Evolutionary conservation across 306 rosid species (phyloP), one percentile per base, ranked within the genome.

Genomic region (Alnus glutinosa): DNA sequence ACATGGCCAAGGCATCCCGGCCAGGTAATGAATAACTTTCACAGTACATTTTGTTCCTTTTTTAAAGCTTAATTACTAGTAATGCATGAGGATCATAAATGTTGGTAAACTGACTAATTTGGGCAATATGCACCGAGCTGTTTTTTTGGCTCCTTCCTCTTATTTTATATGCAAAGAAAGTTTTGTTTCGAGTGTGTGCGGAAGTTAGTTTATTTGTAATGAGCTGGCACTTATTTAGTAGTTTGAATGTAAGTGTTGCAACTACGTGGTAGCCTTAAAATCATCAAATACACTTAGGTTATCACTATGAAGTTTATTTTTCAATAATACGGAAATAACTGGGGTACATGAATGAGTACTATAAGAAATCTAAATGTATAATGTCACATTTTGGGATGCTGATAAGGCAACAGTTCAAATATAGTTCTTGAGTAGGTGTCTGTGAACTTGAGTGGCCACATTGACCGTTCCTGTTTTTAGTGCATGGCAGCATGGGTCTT

Each of bases 1-100:
- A 57, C 93, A 54, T 94, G 98, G 98, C 82, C 86, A 55, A 79
- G 86, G 91, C 98, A 87, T 77, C 80, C 82, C 9, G 97, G 94
- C 70, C 98, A 91, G 94, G 98, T 92, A 49, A 66, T 73, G 42
- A 48, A 50, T 74, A 30, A 79, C 79, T 58, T 59, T 73, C 32
- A 9, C 28, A 4, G 28, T 70, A 50, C 46, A 76, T 58, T 66
- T 50, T 30, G 39, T 71, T 23, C 46, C 18, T 55, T 52, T 49
- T 61, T 37, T 32, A 51, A 77, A n/a, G 28, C 23, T 0, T 28
- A 18, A 68, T 68, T 42, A 8, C 72, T n/a, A 8, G 50, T 42
- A 16, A 39, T 16, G 34, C 30, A 34, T 34, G 37, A 2, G 37
- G 37, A 34, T 34, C 37, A 34, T 34, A 34, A 34, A 1, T 34